Conservation (phyloP, 306 rosid genomes). For the Glycyrrhiza uralensis region DNA sequence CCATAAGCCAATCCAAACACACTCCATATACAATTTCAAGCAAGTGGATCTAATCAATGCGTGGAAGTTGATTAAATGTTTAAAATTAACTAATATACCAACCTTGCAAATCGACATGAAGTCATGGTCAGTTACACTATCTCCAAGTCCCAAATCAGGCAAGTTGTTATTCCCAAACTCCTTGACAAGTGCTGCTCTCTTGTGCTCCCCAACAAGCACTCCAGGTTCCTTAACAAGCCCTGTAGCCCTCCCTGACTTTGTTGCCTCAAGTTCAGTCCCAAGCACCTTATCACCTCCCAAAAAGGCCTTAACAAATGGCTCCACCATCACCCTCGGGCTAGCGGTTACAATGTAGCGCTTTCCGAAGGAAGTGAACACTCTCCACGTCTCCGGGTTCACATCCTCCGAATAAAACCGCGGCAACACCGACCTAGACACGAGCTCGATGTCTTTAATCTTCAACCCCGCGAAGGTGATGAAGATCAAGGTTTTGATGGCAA, state of each 20-base stretch:
- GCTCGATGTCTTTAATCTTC: conserved; percentile 52
- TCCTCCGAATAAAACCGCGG: conserved; percentile 82
- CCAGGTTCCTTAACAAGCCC: conserved; percentile 77
- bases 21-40: no score
- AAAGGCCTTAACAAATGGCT: conserved; percentile 59
- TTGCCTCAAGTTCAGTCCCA: conserved; percentile 64
- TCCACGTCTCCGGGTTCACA: conserved; percentile 76
- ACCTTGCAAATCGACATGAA: conserved; percentile 98
- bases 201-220: conserved; percentile 64
- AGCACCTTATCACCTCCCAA: conserved; percentile 77
- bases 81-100: no score
- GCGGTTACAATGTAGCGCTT: conserved; percentile 63
- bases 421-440: conserved; percentile 64
- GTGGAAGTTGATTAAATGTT: no score
- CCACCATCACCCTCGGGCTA: conserved; percentile 77
- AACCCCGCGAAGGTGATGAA: conserved; percentile 65
- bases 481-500: conserved; percentile 56
- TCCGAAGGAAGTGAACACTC: conserved; percentile 79
- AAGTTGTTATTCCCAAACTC: conserved; percentile 50
- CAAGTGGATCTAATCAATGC: no score
- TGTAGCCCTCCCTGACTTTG: conserved; percentile 57
- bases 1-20: no score
- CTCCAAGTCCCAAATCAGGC: conserved; percentile 91
- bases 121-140: conserved; percentile 64
- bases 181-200: conserved; percentile 51